phyloP scores from a whole-genome alignment of 768 basidiomycete species.

The Nidula microcarpa region DNA sequence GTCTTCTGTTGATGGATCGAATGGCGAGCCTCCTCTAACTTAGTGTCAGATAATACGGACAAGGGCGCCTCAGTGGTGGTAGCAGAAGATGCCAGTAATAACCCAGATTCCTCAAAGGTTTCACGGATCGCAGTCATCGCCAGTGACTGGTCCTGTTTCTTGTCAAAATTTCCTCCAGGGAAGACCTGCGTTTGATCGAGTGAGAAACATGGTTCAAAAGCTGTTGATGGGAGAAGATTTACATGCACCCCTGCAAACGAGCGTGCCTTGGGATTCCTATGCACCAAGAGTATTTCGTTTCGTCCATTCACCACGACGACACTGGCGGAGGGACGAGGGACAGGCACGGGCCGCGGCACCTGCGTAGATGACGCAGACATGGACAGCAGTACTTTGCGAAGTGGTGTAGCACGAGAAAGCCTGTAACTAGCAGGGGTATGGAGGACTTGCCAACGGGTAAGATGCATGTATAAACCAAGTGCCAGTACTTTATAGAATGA shows the following conservation, averaged over 20 bases:
- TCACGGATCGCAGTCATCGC: slow-evolving; percentile 68
- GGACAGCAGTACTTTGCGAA: background rate
- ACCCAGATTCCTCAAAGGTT: slow-evolving; percentile 74
- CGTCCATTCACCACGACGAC: slow-evolving; percentile 59
- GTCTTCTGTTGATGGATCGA: slow-evolving; percentile 51
- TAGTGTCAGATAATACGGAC: slow-evolving; percentile 23
- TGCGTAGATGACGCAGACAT: slow-evolving; percentile 8
- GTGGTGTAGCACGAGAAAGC: background rate
- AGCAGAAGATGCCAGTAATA: slow-evolving; percentile 50
- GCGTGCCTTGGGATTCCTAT: slow-evolving; percentile 60
- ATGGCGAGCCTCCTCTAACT: slow-evolving; percentile 51
- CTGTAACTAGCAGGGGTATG: background rate
- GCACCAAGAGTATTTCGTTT: slow-evolving; percentile 70
- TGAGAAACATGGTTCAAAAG: background rate
- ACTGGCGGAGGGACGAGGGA: slow-evolving; percentile 64
- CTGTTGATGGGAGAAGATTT: slow-evolving; percentile 15
- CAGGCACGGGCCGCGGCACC: slow-evolving; percentile 2
- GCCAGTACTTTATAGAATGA: background rate
- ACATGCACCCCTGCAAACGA: slow-evolving; percentile 70
- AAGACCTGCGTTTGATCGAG: slow-evolving; percentile 51
- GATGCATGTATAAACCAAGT: background rate
- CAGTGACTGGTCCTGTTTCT: slow-evolving; percentile 53
- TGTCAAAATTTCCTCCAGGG: slow-evolving; percentile 70
- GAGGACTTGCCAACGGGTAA: background rate
- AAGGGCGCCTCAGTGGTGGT: background rate